Base-by-base conservation (phyloP, 129 eudicot species). In the Chrysanthemum seticuspe region DNA sequence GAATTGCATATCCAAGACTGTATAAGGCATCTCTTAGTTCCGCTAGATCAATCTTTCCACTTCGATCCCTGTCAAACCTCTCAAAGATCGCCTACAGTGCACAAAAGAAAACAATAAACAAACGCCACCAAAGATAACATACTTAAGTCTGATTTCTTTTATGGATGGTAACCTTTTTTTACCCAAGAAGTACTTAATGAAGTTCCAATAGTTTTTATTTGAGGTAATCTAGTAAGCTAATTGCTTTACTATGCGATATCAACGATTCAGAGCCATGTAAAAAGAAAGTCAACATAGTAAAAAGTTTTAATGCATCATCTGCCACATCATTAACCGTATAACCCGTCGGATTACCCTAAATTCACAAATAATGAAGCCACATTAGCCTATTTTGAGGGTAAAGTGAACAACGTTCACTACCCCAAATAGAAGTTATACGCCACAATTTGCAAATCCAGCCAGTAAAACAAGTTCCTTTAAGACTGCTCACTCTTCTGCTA, bases 11-110 rank as follows among this genome's bases (percentile, higher is more conserved):
- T 59, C 96, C 97, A 68, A 92, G 88, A 74, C 94, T 85, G 76
- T 87, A 80, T 45, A 92, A 76, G 12, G 97, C 94, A 34, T 87
- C 97, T 79, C 85, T 87, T 73, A 92, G 76, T 67, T 92, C 97
- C 47, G 67, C 67, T 15, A 82, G 65, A 76, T 92, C 94, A 16
- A 92, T 89, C 66, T 85, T 92, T 73, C 97, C 96, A 76, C 96
- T 86, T 54, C 94, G 83, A 70, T 92, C 96, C 83, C 94, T 83
- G 82, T 92, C 97, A 80, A 83, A 92, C 80, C 96, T 85, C 85
- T 92, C 96, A 68, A 89, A 92, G 27, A 92, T 89, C 52, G 81
- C 91, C 97, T 92, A 74, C 14, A 45, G 44, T 71, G 63, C 47
- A 67, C 63, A 71, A 23, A 66, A 50, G 48, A 49, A 51, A 48